Conservation (phyloP, 139 green algal genomes). For the Nannochloris sp. region DNA sequence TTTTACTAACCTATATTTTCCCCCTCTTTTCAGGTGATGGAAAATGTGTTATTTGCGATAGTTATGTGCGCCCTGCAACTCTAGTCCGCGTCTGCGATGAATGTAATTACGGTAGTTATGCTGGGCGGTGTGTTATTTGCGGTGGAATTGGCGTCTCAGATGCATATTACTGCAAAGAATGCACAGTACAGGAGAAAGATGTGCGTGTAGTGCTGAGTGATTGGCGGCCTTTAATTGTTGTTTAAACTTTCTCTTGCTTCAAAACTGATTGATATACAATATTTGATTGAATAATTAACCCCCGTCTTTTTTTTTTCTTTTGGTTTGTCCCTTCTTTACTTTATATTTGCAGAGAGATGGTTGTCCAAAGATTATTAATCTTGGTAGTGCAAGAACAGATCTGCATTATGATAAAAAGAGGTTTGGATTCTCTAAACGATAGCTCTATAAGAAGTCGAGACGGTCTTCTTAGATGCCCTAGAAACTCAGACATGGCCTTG, state of each 20-base stretch:
- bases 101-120: constrained; percentile 96
- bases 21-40: constrained; percentile 65
- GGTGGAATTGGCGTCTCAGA: constrained; percentile 90
- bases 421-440: constrained; percentile 16
- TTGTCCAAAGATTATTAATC: constrained; percentile 99
- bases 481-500: too few species aligned
- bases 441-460: too few species aligned
- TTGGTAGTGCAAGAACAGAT: constrained; percentile 93
- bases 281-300: background rate
- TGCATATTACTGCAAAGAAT: constrained; percentile 99
- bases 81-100: constrained; percentile 98
- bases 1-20: background rate
- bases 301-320: background rate
- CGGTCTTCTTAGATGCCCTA: too few species aligned
- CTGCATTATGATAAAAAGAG: constrained; percentile 77
- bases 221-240: background rate
- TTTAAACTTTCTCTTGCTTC: background rate
- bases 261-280: background rate
- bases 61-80: constrained; percentile 88
- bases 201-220: constrained; percentile 29
- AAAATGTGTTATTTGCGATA: constrained; percentile 97
- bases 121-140: constrained; percentile 96
- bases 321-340: background rate
- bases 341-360: constrained; percentile 73
- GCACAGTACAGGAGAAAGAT: constrained; percentile 96